Conservation (phyloP, 2,329 filamentous ascomycete species). For the Fusarium sp. region DNA sequence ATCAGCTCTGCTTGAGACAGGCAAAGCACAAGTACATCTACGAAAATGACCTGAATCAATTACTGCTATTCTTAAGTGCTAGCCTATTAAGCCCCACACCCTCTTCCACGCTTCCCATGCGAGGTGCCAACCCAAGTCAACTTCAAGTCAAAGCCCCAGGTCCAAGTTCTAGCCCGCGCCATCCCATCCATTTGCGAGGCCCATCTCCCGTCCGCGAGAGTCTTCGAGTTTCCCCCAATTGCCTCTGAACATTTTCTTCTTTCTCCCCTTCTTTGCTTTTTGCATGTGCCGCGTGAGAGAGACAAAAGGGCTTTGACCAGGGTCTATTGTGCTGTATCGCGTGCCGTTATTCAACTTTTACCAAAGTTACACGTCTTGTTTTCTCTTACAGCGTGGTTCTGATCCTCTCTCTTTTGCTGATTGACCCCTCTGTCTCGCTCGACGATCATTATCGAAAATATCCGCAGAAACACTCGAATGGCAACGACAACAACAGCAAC, state of each 20-base stretch:
- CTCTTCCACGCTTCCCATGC: conserved; percentile 1
- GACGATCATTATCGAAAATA: conserved; percentile 18
- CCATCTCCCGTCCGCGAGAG: conserved; percentile 23
- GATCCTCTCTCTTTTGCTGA: conserved; percentile 3
- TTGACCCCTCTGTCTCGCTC: conserved; percentile 17
- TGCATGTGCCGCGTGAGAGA: conserved; percentile 13
- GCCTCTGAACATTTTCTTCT: conserved; percentile 9
- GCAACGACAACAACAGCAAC: conserved; percentile 7
- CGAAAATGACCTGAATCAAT: conserved; percentile 10
- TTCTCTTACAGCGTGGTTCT: not conserved
- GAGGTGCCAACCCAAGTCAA: conserved; percentile 24
- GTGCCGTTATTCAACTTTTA: conserved; percentile 1
- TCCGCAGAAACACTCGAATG: not conserved
- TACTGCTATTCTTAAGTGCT: conserved; percentile 30
- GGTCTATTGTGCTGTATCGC: conserved; percentile 16
- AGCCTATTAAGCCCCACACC: conserved; percentile 27
- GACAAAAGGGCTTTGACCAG: conserved; percentile 22
- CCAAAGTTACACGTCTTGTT: conserved; percentile 18
- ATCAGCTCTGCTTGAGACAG: rapidly evolving
- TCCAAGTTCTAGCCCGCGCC: conserved; percentile 4
- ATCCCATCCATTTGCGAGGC: not conserved
- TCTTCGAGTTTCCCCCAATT: conserved; percentile 16
- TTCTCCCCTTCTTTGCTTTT: conserved; percentile 15
- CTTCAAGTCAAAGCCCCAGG: not conserved
- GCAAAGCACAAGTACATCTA: not conserved